A percentile compares a stretch with the other conserved stretches of the same genome.
phyloP scores from a whole-genome alignment of 352 stramenopile species.

The Phytophthora rubi region DNA sequence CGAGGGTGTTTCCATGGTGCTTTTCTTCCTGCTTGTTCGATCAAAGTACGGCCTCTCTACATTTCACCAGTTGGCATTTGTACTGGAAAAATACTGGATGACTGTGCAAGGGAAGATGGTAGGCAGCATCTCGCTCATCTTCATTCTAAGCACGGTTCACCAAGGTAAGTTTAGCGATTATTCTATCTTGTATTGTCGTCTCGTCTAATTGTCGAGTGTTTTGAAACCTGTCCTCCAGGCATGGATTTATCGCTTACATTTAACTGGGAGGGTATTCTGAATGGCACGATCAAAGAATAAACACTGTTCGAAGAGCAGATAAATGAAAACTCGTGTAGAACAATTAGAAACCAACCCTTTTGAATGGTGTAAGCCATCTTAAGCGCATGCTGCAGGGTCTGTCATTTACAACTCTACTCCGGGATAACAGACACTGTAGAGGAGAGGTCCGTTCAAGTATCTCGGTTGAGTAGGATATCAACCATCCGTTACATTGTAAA shows the following conservation, averaged over 20 bases:
- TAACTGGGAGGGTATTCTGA: slow-evolving; percentile 25
- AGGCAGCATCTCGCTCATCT: slow-evolving; percentile 31
- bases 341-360: too few species aligned
- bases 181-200: background rate
- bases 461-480: too few species aligned
- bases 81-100: slow-evolving; percentile 45
- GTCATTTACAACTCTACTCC: too few species aligned
- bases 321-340: too few species aligned
- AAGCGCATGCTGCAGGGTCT: too few species aligned
- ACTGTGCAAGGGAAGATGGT: slow-evolving; percentile 33
- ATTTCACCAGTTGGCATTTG: slow-evolving; percentile 37
- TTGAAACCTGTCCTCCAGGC: slow-evolving; percentile 5
- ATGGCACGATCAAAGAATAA: slow-evolving; percentile 1
- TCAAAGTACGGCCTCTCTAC: slow-evolving; percentile 1
- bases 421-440: too few species aligned
- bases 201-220: background rate
- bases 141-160: slow-evolving; percentile 27
- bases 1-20: background rate
- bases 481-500: too few species aligned
- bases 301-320: too few species aligned
- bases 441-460: too few species aligned
- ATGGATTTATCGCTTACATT: slow-evolving; percentile 32
- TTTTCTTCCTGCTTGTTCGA: background rate
- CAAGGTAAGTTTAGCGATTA: background rate
- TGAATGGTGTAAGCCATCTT: too few species aligned